phyloP scores from a whole-genome alignment of 495 filamentous ascomycete genomes.

The Parathielavia appendiculata region DNA sequence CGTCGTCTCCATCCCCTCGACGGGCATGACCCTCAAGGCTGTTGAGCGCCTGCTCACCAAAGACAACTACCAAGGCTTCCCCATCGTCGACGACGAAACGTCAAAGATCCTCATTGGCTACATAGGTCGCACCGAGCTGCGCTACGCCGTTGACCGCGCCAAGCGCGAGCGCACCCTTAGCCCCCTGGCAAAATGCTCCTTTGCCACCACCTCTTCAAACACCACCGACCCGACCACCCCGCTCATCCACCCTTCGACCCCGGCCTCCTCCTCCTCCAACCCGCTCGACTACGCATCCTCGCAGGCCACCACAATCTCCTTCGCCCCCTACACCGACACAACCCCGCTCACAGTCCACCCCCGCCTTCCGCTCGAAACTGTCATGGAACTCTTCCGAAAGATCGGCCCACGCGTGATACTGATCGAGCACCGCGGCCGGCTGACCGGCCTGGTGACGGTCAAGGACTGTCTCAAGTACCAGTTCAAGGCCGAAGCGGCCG shows the following conservation, averaged over 20 bases:
- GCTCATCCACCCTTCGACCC: constrained; percentile 28
- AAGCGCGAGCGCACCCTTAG: constrained; percentile 68
- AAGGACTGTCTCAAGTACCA: constrained; percentile 98
- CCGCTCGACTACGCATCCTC: constrained; percentile 29
- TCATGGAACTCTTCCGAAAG: constrained; percentile 99
- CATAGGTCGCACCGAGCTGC: constrained; percentile 89
- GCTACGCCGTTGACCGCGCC: constrained; percentile 85
- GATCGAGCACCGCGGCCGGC: constrained; percentile 79
- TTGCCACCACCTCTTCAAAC: constrained; percentile 46
- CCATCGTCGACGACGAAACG: constrained; percentile 72
- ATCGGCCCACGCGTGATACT: constrained; percentile 92
- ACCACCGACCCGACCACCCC: constrained; percentile 40
- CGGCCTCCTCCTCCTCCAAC: not conserved
- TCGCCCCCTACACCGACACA: constrained; percentile 81
- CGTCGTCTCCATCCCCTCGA: constrained; percentile 65
- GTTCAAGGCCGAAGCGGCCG: constrained; percentile 90
- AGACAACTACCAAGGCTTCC: constrained; percentile 92
- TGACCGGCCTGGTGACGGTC: constrained; percentile 84
- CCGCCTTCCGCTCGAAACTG: constrained; percentile 86
- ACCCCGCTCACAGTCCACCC: constrained; percentile 91
- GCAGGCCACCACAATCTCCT: constrained; percentile 63
- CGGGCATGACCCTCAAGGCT: constrained; percentile 66
- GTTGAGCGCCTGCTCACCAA: constrained; percentile 69
- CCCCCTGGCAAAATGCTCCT: constrained; percentile 65
- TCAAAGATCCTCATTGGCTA: constrained; percentile 79